Evolutionary conservation across 495 filamentous ascomycete species (phyloP).

Genomic region (Patellaria atrata): DNA sequence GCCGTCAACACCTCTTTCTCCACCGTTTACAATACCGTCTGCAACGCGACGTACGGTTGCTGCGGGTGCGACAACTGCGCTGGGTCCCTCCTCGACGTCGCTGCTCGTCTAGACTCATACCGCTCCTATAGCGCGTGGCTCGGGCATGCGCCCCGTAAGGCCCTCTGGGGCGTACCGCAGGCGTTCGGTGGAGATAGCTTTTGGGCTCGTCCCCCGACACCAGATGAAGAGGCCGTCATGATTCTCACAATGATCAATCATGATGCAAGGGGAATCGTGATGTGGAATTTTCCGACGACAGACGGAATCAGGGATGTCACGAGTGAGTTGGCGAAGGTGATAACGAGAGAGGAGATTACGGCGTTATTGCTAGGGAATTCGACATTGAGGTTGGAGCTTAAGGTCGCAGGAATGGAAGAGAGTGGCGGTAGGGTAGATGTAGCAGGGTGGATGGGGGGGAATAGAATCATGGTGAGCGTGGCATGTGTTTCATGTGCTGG

Average conservation of each 20-base stretch:
- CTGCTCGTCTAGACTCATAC: conserved; percentile 37
- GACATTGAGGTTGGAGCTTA: conserved; percentile 6
- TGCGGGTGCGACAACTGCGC: conserved; percentile 60
- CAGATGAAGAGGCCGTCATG: conserved; percentile 45
- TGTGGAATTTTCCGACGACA: conserved; percentile 41
- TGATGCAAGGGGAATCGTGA: conserved; percentile 37
- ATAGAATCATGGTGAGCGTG: conserved; percentile 6
- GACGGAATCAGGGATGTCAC: conserved; percentile 30
- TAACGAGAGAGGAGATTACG: conserved; percentile 26
- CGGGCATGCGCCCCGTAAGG: conserved; percentile 30
- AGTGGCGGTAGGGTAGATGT: conserved; percentile 12
- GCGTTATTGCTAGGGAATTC: conserved; percentile 30
- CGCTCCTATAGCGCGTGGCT: conserved; percentile 31
- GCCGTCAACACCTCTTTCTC: conserved; percentile 38
- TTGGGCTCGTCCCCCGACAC: conserved; percentile 43
- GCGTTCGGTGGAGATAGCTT: conserved; percentile 46
- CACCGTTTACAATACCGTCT: conserved; percentile 34
- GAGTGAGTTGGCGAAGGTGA: conserved; percentile 31
- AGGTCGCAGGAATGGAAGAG: no score
- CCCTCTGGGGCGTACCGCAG: conserved; percentile 47
- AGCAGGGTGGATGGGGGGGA: conserved; percentile 4
- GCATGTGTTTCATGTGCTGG: conserved; percentile 6
- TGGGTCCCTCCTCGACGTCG: conserved; percentile 41
- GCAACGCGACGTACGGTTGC: conserved; percentile 53
- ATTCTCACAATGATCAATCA: conserved; percentile 46